Conservation (phyloP, 139 green algal species). For the Dunaliella sp. region DNA sequence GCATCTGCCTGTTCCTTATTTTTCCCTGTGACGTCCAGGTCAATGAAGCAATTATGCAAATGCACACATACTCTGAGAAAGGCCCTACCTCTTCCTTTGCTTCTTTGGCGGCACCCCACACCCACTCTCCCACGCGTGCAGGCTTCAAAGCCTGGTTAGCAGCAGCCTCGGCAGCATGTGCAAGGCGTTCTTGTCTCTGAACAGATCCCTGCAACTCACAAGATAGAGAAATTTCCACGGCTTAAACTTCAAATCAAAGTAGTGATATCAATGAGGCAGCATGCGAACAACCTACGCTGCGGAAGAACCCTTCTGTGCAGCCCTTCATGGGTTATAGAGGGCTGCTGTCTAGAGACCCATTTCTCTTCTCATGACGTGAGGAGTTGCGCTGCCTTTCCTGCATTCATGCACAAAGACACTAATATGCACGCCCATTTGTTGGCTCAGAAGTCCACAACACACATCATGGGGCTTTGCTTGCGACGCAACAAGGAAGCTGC, state of each 20-base stretch:
- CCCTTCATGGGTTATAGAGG: background rate
- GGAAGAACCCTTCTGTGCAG: no score
- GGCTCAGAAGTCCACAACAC: no score
- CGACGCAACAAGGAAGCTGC: no score
- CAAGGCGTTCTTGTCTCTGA: background rate
- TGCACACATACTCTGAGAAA: background rate
- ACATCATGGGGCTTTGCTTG: no score
- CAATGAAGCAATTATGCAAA: background rate
- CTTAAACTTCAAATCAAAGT: background rate
- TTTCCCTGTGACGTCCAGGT: no score
- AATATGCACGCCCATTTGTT: no score
- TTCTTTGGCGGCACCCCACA: background rate
- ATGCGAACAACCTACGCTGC: no score
- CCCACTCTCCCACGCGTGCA: background rate
- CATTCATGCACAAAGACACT: no score
- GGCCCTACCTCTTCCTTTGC: background rate
- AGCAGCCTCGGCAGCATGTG: background rate
- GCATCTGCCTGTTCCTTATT: no score
- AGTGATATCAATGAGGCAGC: no score
- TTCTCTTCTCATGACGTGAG: background rate
- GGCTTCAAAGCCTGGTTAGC: background rate
- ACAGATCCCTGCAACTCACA: background rate
- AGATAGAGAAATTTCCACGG: background rate
- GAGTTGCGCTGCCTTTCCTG: no score
- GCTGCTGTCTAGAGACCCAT: background rate